phyloP scores from a whole-genome alignment of 306 rosid species.

The Lagenaria siceraria region DNA sequence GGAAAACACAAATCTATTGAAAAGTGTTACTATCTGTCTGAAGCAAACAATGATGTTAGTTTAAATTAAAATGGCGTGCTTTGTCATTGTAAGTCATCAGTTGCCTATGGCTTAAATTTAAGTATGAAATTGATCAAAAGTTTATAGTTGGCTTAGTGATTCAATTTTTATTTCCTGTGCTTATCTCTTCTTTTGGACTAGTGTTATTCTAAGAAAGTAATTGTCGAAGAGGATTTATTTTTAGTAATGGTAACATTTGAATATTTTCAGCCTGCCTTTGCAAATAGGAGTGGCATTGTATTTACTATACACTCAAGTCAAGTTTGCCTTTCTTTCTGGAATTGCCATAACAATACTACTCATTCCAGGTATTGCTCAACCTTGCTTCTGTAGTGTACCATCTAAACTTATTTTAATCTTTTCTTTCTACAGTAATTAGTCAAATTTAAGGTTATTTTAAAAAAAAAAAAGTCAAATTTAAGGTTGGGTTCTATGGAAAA shows the following conservation, averaged over 20 bases:
- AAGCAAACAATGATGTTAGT: neutral
- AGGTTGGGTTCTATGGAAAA: too few species aligned
- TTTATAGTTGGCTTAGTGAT: neutral
- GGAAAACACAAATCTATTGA: neutral
- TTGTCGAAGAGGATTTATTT: neutral
- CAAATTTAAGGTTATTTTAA: too few species aligned
- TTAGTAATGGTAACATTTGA: neutral
- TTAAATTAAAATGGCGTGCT: neutral
- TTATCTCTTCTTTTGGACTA: neutral
- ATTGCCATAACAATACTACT: conserved; percentile 67
- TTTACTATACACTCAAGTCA: conserved; percentile 84
- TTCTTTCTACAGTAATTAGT: too few species aligned
- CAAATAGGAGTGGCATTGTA: conserved; percentile 89
- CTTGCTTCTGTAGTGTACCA: neutral
- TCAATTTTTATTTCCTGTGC: neutral
- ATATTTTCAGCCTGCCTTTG: conserved; percentile 76
- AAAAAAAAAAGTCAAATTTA: too few species aligned
- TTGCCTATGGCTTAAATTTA: neutral
- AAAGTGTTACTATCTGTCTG: neutral
- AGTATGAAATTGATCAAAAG: neutral
- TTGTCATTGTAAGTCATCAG: neutral
- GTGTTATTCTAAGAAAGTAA: neutral
- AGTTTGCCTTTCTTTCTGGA: conserved; percentile 86
- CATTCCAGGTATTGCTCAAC: conserved; percentile 60
- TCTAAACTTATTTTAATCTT: neutral